Percentiles rank a stretch among this genome's conserved stretches.
These are phyloP conservation scores for Echria macrotheca DNA, from an alignment of 495 filamentous ascomycete genomes.

Conservation along the genomic window DNA sequence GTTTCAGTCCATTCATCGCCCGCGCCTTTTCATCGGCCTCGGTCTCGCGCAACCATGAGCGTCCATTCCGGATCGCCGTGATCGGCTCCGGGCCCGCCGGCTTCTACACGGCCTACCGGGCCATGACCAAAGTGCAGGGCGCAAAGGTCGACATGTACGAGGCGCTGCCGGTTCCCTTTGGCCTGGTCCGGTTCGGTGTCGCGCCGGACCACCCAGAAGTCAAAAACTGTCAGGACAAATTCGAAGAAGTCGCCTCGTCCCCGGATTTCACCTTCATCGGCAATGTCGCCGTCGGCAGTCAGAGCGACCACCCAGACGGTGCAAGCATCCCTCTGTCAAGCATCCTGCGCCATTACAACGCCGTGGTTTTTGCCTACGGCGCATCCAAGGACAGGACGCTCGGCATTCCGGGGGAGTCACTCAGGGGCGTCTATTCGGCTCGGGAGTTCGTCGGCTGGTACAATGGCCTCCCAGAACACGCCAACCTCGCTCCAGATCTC, in stretches of 20 bases:
- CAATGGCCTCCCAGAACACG: conserved; percentile 85
- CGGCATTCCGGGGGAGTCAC: conserved; percentile 71
- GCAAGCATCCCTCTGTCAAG: conserved; percentile 59
- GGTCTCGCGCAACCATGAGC: conserved; percentile 26
- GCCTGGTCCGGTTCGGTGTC: conserved; percentile 86
- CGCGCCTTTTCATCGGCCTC: conserved; percentile 9
- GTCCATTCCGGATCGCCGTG: conserved; percentile 72
- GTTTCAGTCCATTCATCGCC: conserved; percentile 15
- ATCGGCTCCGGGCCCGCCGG: conserved; percentile 94
- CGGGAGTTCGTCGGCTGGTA: conserved; percentile 98
- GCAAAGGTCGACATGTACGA: conserved; percentile 94
- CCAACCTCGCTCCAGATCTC: conserved; percentile 69
- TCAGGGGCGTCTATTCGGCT: conserved; percentile 77
- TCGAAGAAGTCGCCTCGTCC: conserved; percentile 76
- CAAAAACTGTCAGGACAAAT: conserved; percentile 96
- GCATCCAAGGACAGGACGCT: conserved; percentile 76
- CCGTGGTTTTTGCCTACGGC: conserved; percentile 88
- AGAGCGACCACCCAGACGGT: conserved; percentile 33
- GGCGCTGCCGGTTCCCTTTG: conserved; percentile 84
- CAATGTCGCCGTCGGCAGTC: conserved; percentile 72
- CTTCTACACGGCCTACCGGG: conserved; percentile 85
- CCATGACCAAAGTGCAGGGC: conserved; percentile 66
- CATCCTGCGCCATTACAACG: conserved; percentile 81
- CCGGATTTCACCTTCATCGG: conserved; percentile 86
- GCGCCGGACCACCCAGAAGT: conserved; percentile 97